Evolutionary conservation across 257 asterid genomes (phyloP).

Genomic region (Schizonepeta tenuifolia): DNA sequence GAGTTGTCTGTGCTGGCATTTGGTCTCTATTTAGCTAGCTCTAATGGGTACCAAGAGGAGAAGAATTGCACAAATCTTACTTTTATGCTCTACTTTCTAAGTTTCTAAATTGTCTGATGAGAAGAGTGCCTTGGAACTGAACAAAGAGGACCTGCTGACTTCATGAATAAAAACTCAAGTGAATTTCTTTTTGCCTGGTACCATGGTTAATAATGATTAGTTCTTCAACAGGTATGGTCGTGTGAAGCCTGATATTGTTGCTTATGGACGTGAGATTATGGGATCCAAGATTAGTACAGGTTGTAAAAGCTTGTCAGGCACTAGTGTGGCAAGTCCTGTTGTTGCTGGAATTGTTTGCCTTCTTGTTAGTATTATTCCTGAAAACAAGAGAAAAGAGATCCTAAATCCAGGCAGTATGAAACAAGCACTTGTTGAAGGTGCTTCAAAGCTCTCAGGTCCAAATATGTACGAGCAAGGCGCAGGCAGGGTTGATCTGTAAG

Average conservation of each 20-base stretch:
- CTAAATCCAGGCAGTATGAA: conserved; percentile 96
- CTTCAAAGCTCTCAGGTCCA: conserved; percentile 93
- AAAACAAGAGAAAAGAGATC: conserved; percentile 73
- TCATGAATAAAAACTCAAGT: conserved; percentile 20
- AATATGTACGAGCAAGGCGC: conserved; percentile 99
- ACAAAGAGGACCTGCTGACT: conserved; percentile 9
- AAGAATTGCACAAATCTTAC: conserved; percentile 4
- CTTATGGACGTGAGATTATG: conserved; percentile 97
- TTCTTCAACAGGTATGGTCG: conserved; percentile 84
- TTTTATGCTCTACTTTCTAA: not conserved
- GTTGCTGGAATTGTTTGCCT: conserved; percentile 99
- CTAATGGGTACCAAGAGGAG: not conserved
- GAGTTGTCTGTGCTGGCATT: conserved; percentile 12
- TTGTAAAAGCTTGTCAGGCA: conserved; percentile 98
- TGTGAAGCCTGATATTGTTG: conserved; percentile 97
- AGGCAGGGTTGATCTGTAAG: conserved; percentile 99
- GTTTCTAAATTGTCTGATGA: conserved; percentile 2
- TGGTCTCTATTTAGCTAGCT: conserved; percentile 15
- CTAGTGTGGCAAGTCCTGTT: conserved; percentile 99
- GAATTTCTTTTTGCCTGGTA: conserved; percentile 7
- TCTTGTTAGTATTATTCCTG: conserved; percentile 89
- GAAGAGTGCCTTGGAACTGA: conserved; percentile 19
- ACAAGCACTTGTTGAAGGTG: conserved; percentile 98
- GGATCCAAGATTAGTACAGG: conserved; percentile 98
- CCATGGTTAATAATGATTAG: conserved; percentile 28